phyloP scores from a whole-genome alignment of 805 yeast species.

The Metschnikowia similis region DNA sequence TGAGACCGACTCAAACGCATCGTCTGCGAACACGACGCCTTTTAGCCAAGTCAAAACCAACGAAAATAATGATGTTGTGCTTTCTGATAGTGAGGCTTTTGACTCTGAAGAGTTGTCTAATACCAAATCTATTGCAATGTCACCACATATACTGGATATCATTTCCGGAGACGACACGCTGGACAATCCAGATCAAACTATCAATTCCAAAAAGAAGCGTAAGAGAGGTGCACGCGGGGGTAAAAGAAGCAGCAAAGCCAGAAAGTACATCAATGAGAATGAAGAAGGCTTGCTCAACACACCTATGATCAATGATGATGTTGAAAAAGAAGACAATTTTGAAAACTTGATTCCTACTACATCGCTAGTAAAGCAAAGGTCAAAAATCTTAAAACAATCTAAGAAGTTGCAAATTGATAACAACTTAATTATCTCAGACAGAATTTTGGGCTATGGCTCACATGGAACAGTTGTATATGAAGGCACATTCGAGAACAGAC shows the following conservation, averaged over 20 bases:
- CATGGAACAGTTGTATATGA: conserved; percentile 93
- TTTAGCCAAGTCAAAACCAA: neutral
- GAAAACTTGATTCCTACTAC: conserved; percentile 19
- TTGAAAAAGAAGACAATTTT: neutral
- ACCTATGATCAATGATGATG: conserved; percentile 6
- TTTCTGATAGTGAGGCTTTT: neutral
- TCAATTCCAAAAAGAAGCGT: conserved; percentile 48
- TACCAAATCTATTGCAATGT: neutral
- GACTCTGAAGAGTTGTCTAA: neutral
- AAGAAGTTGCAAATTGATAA: conserved; percentile 41
- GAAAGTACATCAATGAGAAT: conserved; percentile 32
- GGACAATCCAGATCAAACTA: conserved; percentile 12
- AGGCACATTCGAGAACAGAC: conserved; percentile 87
- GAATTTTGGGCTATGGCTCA: conserved; percentile 89
- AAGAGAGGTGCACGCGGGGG: conserved; percentile 89
- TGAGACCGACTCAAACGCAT: neutral
- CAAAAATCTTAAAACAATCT: conserved; percentile 13
- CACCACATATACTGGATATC: neutral
- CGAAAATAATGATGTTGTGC: neutral
- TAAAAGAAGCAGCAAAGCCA: conserved; percentile 41
- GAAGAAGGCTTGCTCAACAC: conserved; percentile 13
- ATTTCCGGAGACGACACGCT: conserved; percentile 3
- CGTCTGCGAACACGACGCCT: neutral
- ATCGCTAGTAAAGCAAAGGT: conserved; percentile 24
- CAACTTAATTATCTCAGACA: conserved; percentile 61